A percentile compares a stretch with the other conserved stretches of the same genome.
These are phyloP conservation scores for Pichia membranifaciens DNA, from an alignment of 805 yeast genomes.

Conservation along the genomic window DNA sequence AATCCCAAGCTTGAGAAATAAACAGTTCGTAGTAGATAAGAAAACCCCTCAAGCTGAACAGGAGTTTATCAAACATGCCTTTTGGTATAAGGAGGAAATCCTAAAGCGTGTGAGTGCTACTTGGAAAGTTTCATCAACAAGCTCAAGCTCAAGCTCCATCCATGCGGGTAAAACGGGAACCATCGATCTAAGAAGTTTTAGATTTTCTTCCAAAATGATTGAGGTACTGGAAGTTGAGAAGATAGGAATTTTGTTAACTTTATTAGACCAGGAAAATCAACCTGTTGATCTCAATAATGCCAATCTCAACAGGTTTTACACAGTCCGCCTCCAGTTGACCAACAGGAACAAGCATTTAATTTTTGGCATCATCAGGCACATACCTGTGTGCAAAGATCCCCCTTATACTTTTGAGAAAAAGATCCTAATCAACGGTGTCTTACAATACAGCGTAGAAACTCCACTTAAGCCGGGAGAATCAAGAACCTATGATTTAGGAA, in stretches of 20 bases:
- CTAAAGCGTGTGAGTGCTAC: conserved; percentile 53
- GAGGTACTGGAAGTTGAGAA: conserved; percentile 45
- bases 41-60: conserved; percentile 53
- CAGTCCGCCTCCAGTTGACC: conserved; percentile 41
- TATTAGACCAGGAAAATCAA: conserved; percentile 18
- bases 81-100: conserved; percentile 76
- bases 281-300: conserved; percentile 25
- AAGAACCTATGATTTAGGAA: conserved; percentile 42
- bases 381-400: conserved; percentile 38
- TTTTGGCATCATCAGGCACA: conserved; percentile 55
- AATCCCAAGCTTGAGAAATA: conserved; percentile 66
- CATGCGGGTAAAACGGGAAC: conserved; percentile 41
- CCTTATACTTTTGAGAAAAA: conserved; percentile 42
- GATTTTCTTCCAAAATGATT: conserved; percentile 58
- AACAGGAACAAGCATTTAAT: conserved; percentile 42
- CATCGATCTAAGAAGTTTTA: conserved; percentile 60
- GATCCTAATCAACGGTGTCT: conserved; percentile 64
- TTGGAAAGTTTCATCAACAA: conserved; percentile 45
- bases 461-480: conserved; percentile 39
- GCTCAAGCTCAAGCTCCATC: conserved; percentile 24
- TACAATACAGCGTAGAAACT: conserved; percentile 49
- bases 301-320: conserved; percentile 44
- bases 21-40: conserved; percentile 62
- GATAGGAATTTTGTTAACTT: conserved; percentile 37
- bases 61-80: conserved; percentile 49